Evolutionary conservation across 106 monocot genomes (phyloP), one percentile per base, ranked within the genome.

Genomic region (Cymbidium sinense): DNA sequence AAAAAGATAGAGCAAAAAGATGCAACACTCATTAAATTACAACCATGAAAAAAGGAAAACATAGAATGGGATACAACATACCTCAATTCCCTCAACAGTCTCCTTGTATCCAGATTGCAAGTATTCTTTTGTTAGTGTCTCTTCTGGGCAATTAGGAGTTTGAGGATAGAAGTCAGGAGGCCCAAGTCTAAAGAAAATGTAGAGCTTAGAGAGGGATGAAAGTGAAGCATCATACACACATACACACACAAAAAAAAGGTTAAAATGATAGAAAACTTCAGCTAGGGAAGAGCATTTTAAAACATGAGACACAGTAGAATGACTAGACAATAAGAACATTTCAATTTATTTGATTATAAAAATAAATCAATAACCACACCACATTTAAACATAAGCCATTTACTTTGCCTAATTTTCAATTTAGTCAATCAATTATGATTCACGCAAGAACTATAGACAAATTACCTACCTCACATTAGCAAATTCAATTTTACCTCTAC

Each of bases 81-180:
- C 98, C 98, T 98, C 98, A 69, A 98, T 94, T 82, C 98, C 94
- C 54, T 98, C 98, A 84, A 98, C 94, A 15, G 90, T 92, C 81
- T 94, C 98, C 72, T 98, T 94, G 84, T 98, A 98, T 78, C 94
- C 98, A 81, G 87, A 79, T 84, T 90, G 94, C 47, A 92, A 78
- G 82, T 94, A 98, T 75, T 94, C 98, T 84, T 81, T 85, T 7
- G 88, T 94, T 70, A 98, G 83, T 27, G 85, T 94, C 75, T 98
- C 98, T 88, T 98, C 98, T 41, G 92, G 94, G 65, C 98, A 98
- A 74, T 86, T 92, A 58, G 88, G 84, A 70, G 86, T 86, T 88
- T 98, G 98, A 27, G 94, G 94, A 87, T 89, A 87, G 78, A 94
- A 89, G 50, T 98, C 98, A 76, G 94, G 94, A 29, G 98, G 94